Evolutionary conservation across 176 grass and related monocot genomes (phyloP).

Genomic region (Melocanna baccifera): DNA sequence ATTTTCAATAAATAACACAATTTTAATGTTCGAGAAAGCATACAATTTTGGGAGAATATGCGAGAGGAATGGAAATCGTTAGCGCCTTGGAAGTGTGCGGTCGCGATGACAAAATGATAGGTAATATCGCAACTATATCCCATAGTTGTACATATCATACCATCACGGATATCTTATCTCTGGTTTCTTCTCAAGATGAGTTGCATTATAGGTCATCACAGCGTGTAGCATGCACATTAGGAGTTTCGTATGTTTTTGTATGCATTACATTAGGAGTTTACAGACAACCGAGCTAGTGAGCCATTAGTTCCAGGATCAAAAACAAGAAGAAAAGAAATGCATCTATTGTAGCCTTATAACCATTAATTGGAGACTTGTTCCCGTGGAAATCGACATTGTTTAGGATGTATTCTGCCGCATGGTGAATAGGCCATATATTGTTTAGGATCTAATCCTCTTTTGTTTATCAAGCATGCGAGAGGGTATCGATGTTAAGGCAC

Average conservation of each 20-base stretch:
- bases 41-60: constrained; percentile 89
- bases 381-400: not conserved
- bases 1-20: not conserved
- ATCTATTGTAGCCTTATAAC: not conserved
- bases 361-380: not conserved
- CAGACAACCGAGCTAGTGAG: not conserved
- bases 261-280: too few species aligned
- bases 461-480: not conserved
- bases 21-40: constrained; percentile 65
- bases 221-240: not conserved
- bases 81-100: constrained; percentile 90
- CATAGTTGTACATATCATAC: not conserved
- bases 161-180: not conserved
- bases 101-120: constrained; percentile 88
- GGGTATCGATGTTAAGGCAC: not conserved
- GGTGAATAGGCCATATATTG: not conserved
- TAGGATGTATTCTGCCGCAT: not conserved
- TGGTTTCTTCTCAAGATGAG: not conserved
- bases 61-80: constrained; percentile 79
- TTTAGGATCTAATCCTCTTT: too few species aligned
- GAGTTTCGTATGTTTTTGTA: too few species aligned
- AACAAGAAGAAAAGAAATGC: not conserved
- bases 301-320: not conserved
- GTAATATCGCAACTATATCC: constrained; percentile 19
- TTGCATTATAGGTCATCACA: not conserved